Evolutionary conservation across 2,329 filamentous ascomycete genomes (phyloP).

Genomic region (Byssochlamys sp.): DNA sequence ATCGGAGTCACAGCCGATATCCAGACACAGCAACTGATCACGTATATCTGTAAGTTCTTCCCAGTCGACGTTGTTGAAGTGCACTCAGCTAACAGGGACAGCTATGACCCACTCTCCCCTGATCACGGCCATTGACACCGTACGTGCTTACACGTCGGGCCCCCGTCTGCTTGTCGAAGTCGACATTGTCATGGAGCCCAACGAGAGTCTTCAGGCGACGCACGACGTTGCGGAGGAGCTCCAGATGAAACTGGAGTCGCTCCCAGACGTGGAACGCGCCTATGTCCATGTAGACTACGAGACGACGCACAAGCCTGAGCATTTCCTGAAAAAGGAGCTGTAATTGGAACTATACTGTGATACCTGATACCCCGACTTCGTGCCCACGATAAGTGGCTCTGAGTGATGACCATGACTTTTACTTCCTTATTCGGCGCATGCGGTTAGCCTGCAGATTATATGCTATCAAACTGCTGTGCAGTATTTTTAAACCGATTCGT

Average conservation of each 20-base stretch:
- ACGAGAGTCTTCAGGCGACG: constrained; percentile 62
- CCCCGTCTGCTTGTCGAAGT: constrained; percentile 87
- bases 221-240: constrained; percentile 91
- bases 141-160: constrained; percentile 84
- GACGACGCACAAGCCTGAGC: constrained; percentile 88
- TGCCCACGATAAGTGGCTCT: not conserved
- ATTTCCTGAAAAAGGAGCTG: constrained; percentile 57
- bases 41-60: constrained; percentile 64
- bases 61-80: not conserved
- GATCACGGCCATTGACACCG: constrained; percentile 84
- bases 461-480: not conserved
- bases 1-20: constrained; percentile 82
- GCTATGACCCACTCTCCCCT: constrained; percentile 74
- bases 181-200: constrained; percentile 83
- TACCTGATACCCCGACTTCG: not conserved
- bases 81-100: constrained; percentile 14
- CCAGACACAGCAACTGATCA: constrained; percentile 83
- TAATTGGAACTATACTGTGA: constrained; percentile 17
- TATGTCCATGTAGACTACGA: constrained; percentile 98
- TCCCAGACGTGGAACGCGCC: constrained; percentile 84
- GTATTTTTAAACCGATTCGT: not conserved
- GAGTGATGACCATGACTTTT: not conserved
- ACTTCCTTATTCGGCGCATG: not conserved
- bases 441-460: not conserved
- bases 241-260: constrained; percentile 83